Conservation (phyloP, 768 basidiomycete genomes). For the Lactarius hengduanensis region DNA sequence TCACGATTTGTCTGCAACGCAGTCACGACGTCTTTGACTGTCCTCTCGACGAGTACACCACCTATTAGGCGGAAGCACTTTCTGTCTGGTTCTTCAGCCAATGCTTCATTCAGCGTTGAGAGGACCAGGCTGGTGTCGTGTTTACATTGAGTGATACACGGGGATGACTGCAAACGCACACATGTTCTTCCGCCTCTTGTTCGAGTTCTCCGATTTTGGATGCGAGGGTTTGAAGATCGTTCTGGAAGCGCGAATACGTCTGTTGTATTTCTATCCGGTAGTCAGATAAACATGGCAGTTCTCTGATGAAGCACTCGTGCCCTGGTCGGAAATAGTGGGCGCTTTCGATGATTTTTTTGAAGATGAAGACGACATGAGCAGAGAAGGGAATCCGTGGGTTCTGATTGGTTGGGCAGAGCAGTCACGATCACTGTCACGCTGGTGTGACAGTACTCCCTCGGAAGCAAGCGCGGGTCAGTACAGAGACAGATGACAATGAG, state of each 20-base stretch:
- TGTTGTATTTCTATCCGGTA: slow-evolving; percentile 76
- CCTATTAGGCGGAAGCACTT: slow-evolving; percentile 97
- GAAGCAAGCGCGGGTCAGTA: slow-evolving; percentile 25
- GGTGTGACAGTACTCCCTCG: slow-evolving; percentile 10
- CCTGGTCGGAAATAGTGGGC: slow-evolving; percentile 60
- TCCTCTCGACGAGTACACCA: slow-evolving; percentile 92
- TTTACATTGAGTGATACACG: slow-evolving; percentile 11
- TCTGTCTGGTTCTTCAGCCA: slow-evolving; percentile 80
- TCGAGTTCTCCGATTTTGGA: slow-evolving; percentile 96
- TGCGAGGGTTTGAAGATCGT: slow-evolving; percentile 87
- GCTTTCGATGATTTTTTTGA: slow-evolving; percentile 58
- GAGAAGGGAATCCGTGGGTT: slow-evolving; percentile 31
- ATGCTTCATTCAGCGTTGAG: slow-evolving; percentile 77
- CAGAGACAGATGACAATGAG: slow-evolving; percentile 37
- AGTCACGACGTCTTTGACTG: slow-evolving; percentile 92
- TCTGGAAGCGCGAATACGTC: slow-evolving; percentile 77
- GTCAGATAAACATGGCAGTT: slow-evolving; percentile 16
- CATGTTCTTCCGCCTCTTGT: slow-evolving; percentile 93
- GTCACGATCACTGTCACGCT: slow-evolving; percentile 29
- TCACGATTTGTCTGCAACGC: slow-evolving; percentile 85
- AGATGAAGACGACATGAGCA: slow-evolving; percentile 36
- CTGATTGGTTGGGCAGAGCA: slow-evolving; percentile 47
- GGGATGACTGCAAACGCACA: slow-evolving; percentile 48
- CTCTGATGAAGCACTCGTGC: slow-evolving; percentile 44
- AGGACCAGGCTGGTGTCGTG: slow-evolving; percentile 71